Evolutionary conservation across 306 rosid species (phyloP).

Genomic region (Morella rubra): DNA sequence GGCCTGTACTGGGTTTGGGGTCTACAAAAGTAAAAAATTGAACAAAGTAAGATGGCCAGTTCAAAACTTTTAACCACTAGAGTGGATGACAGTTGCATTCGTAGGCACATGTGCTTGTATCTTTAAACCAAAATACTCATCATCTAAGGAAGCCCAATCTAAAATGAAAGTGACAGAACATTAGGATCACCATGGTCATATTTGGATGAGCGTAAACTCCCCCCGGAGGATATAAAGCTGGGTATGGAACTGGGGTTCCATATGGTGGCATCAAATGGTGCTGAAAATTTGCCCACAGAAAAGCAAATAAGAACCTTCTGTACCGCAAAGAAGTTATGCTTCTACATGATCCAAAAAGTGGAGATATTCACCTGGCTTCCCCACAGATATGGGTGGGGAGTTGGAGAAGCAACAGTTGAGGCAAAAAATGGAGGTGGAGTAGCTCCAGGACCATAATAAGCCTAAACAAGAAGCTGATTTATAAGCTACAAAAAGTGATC

Average conservation of each 20-base stretch:
- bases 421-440: conserved; percentile 91
- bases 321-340: neutral
- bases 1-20: conserved; percentile 47
- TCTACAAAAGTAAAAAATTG: conserved; percentile 40
- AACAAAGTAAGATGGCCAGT: conserved; percentile 18
- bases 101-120: conserved; percentile 8
- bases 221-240: conserved; percentile 91
- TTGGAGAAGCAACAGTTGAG: conserved; percentile 79
- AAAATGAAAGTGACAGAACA: conserved; percentile 11
- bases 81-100: too few relatives aligned
- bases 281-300: conserved; percentile 47
- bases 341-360: conserved; percentile 12
- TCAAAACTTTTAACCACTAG: conserved; percentile 14
- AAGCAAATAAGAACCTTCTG: conserved; percentile 18
- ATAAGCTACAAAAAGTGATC: conserved; percentile 31
- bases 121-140: neutral
- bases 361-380: conserved; percentile 72
- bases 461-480: conserved; percentile 51
- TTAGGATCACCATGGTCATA: conserved; percentile 65
- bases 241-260: conserved; percentile 94
- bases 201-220: conserved; percentile 91
- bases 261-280: conserved; percentile 88
- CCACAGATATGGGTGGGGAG: conserved; percentile 95
- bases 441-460: conserved; percentile 88
- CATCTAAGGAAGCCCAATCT: neutral